phyloP scores from a whole-genome alignment of 2,329 filamentous ascomycete species.

The Camptophora hylomeconis region DNA sequence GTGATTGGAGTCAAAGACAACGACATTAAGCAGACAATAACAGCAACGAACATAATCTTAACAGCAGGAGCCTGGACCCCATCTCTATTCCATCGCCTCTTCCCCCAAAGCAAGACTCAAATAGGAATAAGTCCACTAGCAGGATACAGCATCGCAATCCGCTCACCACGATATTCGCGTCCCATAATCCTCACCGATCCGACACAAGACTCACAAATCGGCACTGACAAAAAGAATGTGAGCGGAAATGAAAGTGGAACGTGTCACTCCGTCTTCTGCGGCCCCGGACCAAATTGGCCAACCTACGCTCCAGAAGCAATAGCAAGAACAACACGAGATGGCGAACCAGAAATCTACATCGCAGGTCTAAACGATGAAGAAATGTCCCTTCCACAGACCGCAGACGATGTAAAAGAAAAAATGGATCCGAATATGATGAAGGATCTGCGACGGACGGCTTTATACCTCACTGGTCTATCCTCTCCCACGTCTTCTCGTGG shows the following conservation, averaged over 20 bases:
- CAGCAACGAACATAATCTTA: conserved; percentile 49
- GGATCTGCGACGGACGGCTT: conserved; percentile 21
- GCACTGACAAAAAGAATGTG: conserved; percentile 18
- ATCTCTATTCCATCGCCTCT: conserved; percentile 50
- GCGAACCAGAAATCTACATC: conserved; percentile 49
- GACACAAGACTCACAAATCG: not conserved
- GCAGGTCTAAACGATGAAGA: conserved; percentile 54
- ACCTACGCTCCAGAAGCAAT: conserved; percentile 60
- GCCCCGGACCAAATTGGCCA: conserved; percentile 33
- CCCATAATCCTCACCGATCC: conserved; percentile 11
- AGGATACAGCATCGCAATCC: conserved; percentile 59
- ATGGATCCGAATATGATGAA: no score
- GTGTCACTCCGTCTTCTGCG: conserved; percentile 59
- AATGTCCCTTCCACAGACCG: conserved; percentile 46
- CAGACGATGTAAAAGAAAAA: conserved; percentile 28
- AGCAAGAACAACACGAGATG: conserved; percentile 43
- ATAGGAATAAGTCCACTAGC: conserved; percentile 51
- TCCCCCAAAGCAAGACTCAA: conserved; percentile 39
- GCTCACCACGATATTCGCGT: conserved; percentile 37
- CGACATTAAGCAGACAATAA: conserved; percentile 3
- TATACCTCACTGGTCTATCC: conserved; percentile 23
- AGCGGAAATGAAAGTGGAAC: conserved; percentile 26
- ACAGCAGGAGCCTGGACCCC: conserved; percentile 61
- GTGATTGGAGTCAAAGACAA: conserved; percentile 19
- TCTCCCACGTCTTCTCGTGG: not conserved